Percentiles rank a stretch among this genome's conserved stretches.
Conservation (phyloP, 1,139 yeast species). For the Diutina rugosa region DNA sequence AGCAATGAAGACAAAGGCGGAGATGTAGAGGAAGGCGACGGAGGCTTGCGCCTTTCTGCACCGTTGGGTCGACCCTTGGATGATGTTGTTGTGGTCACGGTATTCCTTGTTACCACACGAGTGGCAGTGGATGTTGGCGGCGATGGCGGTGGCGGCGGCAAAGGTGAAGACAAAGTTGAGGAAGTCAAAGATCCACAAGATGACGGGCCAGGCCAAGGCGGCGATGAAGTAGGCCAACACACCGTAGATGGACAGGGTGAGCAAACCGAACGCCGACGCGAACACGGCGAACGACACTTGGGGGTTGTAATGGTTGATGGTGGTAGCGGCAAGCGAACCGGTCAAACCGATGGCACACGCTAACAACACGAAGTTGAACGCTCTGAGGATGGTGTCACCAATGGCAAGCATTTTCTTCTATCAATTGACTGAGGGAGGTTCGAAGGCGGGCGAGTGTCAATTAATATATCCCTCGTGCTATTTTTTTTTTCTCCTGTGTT, state of each 20-base stretch:
- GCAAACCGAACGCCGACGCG: conserved; percentile 73
- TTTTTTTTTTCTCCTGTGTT: not conserved
- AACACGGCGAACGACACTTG: conserved; percentile 85
- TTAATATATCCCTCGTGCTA: not conserved
- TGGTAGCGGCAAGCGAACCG: conserved; percentile 70
- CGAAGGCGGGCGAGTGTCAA: not conserved
- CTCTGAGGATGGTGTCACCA: conserved; percentile 67
- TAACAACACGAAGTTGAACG: conserved; percentile 59
- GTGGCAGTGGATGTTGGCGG: conserved; percentile 78
- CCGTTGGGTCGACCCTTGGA: conserved; percentile 68
- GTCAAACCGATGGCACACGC: conserved; percentile 74
- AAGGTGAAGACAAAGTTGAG: conserved; percentile 84
- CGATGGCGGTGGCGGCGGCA: conserved; percentile 89
- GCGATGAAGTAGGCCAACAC: conserved; percentile 64
- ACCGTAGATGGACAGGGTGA: conserved; percentile 74
- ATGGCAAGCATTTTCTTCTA: conserved; percentile 36
- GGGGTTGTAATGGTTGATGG: conserved; percentile 42
- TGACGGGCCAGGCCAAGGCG: conserved; percentile 77
- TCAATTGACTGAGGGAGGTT: not conserved
- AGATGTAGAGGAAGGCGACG: conserved; percentile 80
- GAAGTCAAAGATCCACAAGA: conserved; percentile 66
- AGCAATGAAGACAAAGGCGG: conserved; percentile 64
- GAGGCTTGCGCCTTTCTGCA: conserved; percentile 95
- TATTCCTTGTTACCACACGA: conserved; percentile 64
- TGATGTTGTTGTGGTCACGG: conserved; percentile 48